A percentile compares a stretch with the other conserved stretches of the same genome.
Evolutionary conservation across 2,329 filamentous ascomycete genomes (phyloP).

Genomic region (Trichoderma harzianum): DNA sequence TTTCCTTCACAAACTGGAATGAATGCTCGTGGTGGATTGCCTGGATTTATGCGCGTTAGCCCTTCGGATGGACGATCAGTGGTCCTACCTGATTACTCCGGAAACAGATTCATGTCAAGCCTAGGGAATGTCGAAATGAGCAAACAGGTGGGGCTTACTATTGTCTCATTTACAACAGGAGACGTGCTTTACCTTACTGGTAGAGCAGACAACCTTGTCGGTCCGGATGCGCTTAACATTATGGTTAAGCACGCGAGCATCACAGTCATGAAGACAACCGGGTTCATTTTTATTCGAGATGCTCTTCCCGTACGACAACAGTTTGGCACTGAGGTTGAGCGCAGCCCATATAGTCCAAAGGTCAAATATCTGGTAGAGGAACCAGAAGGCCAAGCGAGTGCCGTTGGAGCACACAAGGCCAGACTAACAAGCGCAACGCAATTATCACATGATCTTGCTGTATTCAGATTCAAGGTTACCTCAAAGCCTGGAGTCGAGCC

Average conservation of each 20-base stretch:
- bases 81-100: conserved; percentile 11
- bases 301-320: conserved; percentile 15
- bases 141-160: neutral
- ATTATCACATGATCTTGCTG: conserved; percentile 12
- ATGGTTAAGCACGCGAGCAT: conserved; percentile 15
- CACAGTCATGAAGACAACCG: conserved; percentile 11
- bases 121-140: conserved; percentile 11
- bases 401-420: conserved; percentile 1
- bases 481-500: neutral
- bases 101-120: conserved; percentile 17
- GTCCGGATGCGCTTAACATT: neutral
- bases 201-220: conserved; percentile 1
- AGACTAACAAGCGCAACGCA: neutral
- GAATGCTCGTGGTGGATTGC: conserved; percentile 11
- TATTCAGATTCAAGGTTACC: conserved; percentile 8
- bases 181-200: conserved; percentile 12
- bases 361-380: conserved; percentile 15
- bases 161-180: conserved; percentile 14
- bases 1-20: conserved; percentile 9
- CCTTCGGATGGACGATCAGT: conserved; percentile 9
- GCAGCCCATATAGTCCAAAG: conserved; percentile 15
- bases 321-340: conserved; percentile 4
- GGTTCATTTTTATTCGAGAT: conserved; percentile 7
- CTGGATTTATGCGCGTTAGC: conserved; percentile 13
- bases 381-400: conserved; percentile 3